Evolutionary conservation across 345 rosid species (phyloP).

Genomic region (Brassica cretica): DNA sequence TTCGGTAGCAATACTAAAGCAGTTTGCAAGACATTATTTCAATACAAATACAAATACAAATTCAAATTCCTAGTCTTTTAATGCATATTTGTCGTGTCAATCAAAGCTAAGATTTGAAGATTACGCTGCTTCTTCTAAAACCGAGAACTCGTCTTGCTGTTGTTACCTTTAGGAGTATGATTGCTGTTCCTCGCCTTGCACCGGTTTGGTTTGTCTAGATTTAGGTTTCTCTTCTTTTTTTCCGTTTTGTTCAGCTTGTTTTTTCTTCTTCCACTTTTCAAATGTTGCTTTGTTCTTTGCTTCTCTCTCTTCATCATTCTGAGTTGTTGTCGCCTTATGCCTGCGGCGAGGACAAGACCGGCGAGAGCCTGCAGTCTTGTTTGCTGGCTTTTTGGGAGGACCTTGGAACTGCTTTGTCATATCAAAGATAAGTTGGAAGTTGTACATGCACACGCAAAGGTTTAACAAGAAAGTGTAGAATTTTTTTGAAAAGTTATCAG

Average conservation of each 20-base stretch:
- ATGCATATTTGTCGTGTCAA: background rate
- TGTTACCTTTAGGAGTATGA: background rate
- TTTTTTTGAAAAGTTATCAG: background rate
- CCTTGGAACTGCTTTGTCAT: background rate
- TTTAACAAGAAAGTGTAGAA: background rate
- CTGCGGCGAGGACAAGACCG: background rate
- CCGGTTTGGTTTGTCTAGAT: background rate
- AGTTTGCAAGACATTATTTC: background rate
- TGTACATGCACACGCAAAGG: background rate
- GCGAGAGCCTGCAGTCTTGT: background rate
- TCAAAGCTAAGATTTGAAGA: background rate
- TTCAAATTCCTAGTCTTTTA: background rate
- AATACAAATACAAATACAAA: background rate
- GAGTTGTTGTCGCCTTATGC: background rate
- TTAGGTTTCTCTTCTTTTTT: background rate
- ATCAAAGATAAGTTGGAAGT: background rate
- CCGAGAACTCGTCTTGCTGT: background rate
- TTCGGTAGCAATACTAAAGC: background rate
- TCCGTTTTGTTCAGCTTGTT: background rate
- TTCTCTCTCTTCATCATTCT: background rate
- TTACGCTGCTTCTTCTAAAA: background rate
- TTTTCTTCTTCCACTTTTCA: background rate
- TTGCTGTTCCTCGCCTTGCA: background rate
- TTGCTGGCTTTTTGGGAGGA: background rate
- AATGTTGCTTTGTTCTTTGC: background rate